A percentile compares a stretch with the other conserved stretches of the same genome.
Conservation (phyloP, 805 yeast genomes). For the Clavispora asparagi region DNA sequence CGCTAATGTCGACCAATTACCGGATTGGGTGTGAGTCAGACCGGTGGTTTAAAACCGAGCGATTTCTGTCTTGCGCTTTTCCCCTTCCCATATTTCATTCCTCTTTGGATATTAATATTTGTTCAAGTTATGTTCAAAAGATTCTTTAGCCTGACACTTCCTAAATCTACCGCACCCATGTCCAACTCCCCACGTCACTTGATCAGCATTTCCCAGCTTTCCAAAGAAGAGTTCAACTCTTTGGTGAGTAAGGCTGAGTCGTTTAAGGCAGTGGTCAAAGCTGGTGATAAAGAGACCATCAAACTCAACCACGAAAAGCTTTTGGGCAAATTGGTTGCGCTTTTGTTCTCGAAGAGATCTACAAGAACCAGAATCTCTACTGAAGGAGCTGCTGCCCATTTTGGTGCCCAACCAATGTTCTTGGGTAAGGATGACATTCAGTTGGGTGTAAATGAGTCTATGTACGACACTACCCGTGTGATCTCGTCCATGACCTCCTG, state of each 20-base stretch:
- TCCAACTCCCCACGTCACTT: constrained; percentile 55
- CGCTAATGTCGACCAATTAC: constrained; percentile 12
- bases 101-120: background rate
- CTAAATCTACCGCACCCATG: constrained; percentile 1
- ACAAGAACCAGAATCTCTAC: constrained; percentile 92
- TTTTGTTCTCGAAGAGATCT: constrained; percentile 85
- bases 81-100: background rate
- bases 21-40: constrained; percentile 14
- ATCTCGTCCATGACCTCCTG: constrained; percentile 96
- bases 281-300: constrained; percentile 38
- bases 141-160: constrained; percentile 6
- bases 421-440: constrained; percentile 96
- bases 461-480: constrained; percentile 84
- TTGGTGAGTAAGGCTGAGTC: constrained; percentile 69
- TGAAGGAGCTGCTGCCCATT: constrained; percentile 89
- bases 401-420: constrained; percentile 96
- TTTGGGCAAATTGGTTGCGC: constrained; percentile 75
- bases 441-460: constrained; percentile 88
- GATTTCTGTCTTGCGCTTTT: background rate
- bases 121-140: constrained; percentile 10
- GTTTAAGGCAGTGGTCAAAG: constrained; percentile 59
- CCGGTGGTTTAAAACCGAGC: background rate
- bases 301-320: constrained; percentile 45
- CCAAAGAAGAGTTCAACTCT: constrained; percentile 62
- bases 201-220: constrained; percentile 73